These are phyloP conservation scores for Leccinum olivaceopallidum DNA, from an alignment of 768 basidiomycete species.

Conservation along the genomic window DNA sequence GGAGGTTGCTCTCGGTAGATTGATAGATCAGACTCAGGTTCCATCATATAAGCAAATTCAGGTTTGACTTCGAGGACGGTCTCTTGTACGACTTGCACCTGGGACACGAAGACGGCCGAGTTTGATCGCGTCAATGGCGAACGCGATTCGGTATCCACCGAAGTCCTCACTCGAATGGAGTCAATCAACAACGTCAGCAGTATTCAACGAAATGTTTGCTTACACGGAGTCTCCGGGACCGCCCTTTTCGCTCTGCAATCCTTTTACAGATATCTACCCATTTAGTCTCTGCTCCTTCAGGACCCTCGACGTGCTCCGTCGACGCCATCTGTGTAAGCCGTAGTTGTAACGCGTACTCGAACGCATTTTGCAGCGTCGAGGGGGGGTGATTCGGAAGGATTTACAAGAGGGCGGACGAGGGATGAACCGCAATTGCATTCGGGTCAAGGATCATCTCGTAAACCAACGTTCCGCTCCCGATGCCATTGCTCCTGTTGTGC, in stretches of 20 bases:
- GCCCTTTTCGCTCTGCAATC: conserved; percentile 65
- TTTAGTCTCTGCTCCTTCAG: conserved; percentile 75
- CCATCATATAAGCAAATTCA: conserved; percentile 4
- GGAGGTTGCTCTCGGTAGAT: conserved; percentile 9
- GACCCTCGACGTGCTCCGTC: conserved; percentile 80
- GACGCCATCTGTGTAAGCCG: conserved; percentile 84
- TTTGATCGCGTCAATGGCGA: conserved; percentile 25
- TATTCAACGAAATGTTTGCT: conserved; percentile 6
- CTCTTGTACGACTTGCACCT: conserved; percentile 10
- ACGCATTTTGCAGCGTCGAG: conserved; percentile 55
- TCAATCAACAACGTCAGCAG: neutral
- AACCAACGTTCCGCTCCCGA: conserved; percentile 7
- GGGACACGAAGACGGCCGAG: conserved; percentile 16
- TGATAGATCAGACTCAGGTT: conserved; percentile 2
- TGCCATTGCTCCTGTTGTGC: neutral
- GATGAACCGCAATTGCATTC: conserved; percentile 37
- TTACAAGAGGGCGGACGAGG: conserved; percentile 44
- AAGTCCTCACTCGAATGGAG: conserved; percentile 28
- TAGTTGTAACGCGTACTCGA: conserved; percentile 81
- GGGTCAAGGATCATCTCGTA: conserved; percentile 32
- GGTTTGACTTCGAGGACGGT: conserved; percentile 12
- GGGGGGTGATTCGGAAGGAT: conserved; percentile 47
- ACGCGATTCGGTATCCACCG: conserved; percentile 29
- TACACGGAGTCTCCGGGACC: conserved; percentile 28
- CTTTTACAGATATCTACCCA: conserved; percentile 87